phyloP scores from a whole-genome alignment of 139 green algal genomes.

The Micractinium conductrix region DNA sequence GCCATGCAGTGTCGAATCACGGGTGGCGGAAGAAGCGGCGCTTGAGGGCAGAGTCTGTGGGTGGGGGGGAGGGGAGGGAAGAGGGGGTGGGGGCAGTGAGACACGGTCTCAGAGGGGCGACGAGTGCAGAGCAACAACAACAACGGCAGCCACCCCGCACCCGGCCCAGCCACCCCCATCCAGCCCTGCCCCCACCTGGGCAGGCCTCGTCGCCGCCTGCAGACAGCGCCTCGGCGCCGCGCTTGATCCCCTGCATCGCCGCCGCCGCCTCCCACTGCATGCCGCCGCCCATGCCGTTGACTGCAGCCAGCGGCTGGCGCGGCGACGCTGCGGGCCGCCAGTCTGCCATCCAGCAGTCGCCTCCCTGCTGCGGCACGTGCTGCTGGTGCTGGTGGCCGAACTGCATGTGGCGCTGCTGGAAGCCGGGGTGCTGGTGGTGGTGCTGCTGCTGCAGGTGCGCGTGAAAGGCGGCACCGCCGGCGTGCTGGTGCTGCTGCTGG shows the following conservation, averaged over 20 bases:
- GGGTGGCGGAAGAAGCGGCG: background rate
- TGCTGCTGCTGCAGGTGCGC: background rate
- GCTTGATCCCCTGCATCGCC: background rate
- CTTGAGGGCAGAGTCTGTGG: constrained; percentile 9
- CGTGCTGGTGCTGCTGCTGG: background rate
- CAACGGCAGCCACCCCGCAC: too few relatives aligned
- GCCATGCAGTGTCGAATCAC: background rate
- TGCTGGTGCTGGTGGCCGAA: background rate
- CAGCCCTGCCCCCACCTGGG: background rate
- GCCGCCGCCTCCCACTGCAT: background rate
- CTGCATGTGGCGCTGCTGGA: background rate
- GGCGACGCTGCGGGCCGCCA: background rate
- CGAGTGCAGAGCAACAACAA: too few relatives aligned
- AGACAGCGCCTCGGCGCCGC: background rate
- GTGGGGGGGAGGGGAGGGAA: background rate
- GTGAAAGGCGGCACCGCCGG: too few relatives aligned
- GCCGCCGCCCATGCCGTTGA: background rate
- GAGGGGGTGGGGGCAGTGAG: background rate
- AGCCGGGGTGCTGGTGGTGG: background rate
- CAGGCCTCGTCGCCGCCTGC: background rate
- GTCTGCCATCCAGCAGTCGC: background rate
- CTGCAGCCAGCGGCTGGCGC: background rate
- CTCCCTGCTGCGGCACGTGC: background rate
- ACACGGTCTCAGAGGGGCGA: too few relatives aligned
- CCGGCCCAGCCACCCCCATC: too few relatives aligned